phyloP scores from a whole-genome alignment of 176 grass and related monocot genomes.

The Cenchrus purpureus region DNA sequence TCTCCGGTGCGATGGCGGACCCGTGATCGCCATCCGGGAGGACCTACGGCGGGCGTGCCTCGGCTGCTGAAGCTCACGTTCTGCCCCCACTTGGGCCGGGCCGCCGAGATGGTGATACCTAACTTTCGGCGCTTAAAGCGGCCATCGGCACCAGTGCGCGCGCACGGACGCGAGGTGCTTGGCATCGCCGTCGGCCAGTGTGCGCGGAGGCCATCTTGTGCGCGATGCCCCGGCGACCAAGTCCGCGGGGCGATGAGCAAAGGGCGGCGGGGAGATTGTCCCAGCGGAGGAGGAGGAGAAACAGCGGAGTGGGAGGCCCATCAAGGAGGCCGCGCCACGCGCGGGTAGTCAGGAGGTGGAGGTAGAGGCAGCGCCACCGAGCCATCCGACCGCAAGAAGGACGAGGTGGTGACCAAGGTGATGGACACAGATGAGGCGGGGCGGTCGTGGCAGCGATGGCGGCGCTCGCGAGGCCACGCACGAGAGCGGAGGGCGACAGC shows the following conservation, averaged over 20 bases:
- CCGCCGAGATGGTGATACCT: constrained; percentile 47
- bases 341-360: background rate
- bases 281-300: constrained; percentile 38
- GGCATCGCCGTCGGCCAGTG: constrained; percentile 31
- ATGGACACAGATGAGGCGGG: constrained; percentile 51
- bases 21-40: constrained; percentile 65
- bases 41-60: constrained; percentile 74
- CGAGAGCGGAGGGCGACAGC: constrained; percentile 64
- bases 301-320: background rate
- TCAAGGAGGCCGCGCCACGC: background rate
- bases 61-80: constrained; percentile 66
- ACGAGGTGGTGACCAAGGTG: constrained; percentile 62
- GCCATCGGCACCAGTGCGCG: constrained; percentile 68
- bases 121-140: constrained; percentile 67
- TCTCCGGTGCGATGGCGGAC: constrained; percentile 66
- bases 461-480: constrained; percentile 68
- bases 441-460: constrained; percentile 45
- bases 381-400: constrained; percentile 44
- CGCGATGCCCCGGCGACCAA: constrained; percentile 6
- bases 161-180: constrained; percentile 45
- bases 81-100: constrained; percentile 36
- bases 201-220: constrained; percentile 48
- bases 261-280: constrained; percentile 22
- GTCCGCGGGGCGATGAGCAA: constrained; percentile 43
- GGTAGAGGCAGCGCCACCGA: background rate